Conservation (phyloP, 192 early-diverging fungal genomes). For the Linnemannia exigua region DNA sequence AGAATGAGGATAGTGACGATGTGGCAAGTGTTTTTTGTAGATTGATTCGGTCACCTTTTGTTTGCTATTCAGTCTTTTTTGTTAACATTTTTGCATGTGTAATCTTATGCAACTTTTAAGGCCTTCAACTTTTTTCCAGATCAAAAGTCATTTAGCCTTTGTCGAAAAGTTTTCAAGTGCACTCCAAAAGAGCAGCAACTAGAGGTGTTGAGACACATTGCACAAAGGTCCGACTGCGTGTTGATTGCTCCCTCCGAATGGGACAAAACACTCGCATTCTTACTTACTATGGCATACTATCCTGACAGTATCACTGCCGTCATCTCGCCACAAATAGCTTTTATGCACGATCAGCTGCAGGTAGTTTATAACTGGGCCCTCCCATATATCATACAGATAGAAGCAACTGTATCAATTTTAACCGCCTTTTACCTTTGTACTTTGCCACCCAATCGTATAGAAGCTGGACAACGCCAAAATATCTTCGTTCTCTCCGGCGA, state of each 20-base stretch:
- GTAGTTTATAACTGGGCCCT: constrained; percentile 4
- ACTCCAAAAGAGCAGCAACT: constrained; percentile 32
- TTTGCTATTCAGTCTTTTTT: not conserved
- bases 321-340: constrained; percentile 30
- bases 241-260: constrained; percentile 35
- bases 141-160: constrained; percentile 28
- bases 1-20: constrained; percentile 6
- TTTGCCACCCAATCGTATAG: constrained; percentile 5
- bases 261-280: constrained; percentile 30
- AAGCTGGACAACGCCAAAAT: constrained; percentile 20
- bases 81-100: constrained; percentile 2
- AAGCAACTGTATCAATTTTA: not conserved
- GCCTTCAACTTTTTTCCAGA: not conserved
- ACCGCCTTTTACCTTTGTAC: constrained; percentile 2
- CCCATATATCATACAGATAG: constrained; percentile 3
- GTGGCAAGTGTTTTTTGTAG: not conserved
- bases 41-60: not conserved
- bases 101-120: constrained; percentile 20
- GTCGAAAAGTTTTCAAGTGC: constrained; percentile 21
- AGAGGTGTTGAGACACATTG: constrained; percentile 16
- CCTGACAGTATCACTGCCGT: not conserved
- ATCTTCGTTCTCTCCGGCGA: constrained; percentile 21
- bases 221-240: constrained; percentile 18
- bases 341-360: constrained; percentile 33
- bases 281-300: constrained; percentile 28